phyloP scores from a whole-genome alignment of 2,329 filamentous ascomycete species.

The Penicillium sp. region DNA sequence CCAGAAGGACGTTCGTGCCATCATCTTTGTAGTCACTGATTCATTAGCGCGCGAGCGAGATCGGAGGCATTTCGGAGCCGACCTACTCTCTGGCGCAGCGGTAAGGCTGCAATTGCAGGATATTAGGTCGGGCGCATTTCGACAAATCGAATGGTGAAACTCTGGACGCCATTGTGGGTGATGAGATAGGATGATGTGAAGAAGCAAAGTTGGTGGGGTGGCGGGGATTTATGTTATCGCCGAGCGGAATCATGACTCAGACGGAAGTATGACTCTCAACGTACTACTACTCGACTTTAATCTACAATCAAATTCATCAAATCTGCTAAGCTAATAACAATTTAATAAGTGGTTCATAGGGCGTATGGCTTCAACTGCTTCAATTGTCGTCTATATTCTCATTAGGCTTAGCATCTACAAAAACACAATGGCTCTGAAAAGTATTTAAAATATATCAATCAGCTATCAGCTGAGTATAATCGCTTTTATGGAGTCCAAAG shows the following conservation, averaged over 20 bases:
- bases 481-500: no score
- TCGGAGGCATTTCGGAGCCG: constrained; percentile 2
- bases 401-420: no score
- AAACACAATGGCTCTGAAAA: no score
- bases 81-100: constrained; percentile 78
- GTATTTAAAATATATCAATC: no score
- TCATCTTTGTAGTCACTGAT: constrained; percentile 97
- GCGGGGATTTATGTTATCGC: neutral
- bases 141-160: constrained; percentile 67
- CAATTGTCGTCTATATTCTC: no score
- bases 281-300: neutral
- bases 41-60: constrained; percentile 24
- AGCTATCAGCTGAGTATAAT: no score
- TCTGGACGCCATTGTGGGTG: constrained; percentile 36
- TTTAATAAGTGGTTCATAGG: no score
- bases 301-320: neutral
- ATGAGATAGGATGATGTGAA: neutral
- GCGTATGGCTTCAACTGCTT: no score
- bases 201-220: constrained; percentile 5
- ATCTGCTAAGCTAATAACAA: neutral
- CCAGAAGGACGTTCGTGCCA: constrained; percentile 90
- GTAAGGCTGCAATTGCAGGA: constrained; percentile 74
- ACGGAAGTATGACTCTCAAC: neutral
- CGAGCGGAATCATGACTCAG: neutral
- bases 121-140: constrained; percentile 74